These are phyloP conservation scores for Discostella stelligeroides DNA, from an alignment of 108 stramenopile genomes.

Conservation along the genomic window DNA sequence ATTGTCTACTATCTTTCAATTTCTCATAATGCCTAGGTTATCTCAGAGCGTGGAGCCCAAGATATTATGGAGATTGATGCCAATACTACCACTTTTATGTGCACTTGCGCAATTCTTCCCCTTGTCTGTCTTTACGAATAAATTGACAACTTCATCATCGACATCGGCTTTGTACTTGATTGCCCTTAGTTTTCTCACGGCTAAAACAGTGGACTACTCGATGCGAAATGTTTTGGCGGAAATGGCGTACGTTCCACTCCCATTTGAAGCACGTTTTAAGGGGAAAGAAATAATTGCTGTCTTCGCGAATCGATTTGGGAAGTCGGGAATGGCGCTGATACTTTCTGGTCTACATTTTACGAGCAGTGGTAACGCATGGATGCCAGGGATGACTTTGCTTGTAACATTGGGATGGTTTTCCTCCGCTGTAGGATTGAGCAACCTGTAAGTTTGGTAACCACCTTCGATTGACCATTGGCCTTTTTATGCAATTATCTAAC, in stretches of 20 bases:
- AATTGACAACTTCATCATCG: constrained; percentile 11
- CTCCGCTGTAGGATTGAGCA: constrained; percentile 45
- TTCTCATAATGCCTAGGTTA: constrained; percentile 66
- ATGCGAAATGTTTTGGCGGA: constrained; percentile 75
- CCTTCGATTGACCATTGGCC: too few species aligned
- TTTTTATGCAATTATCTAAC: too few species aligned
- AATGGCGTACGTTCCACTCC: constrained; percentile 78
- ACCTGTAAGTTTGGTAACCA: background rate
- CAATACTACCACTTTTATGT: constrained; percentile 51
- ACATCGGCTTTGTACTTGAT: constrained; percentile 51
- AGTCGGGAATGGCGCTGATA: constrained; percentile 78
- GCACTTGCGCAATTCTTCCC: constrained; percentile 23
- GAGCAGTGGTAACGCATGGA: constrained; percentile 3
- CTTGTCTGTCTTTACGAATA: constrained; percentile 2
- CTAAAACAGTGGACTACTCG: constrained; percentile 76
- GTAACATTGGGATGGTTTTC: constrained; percentile 48
- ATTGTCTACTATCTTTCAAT: constrained; percentile 73
- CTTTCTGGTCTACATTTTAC: constrained; percentile 71
- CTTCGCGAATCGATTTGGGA: constrained; percentile 87
- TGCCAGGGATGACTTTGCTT: constrained; percentile 37
- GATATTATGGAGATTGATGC: constrained; percentile 70
- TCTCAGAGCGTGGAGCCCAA: constrained; percentile 66
- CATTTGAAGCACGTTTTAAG: constrained; percentile 74
- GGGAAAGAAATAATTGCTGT: constrained; percentile 91
- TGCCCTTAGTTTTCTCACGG: constrained; percentile 59